These are phyloP conservation scores for Musa acuminata DNA, from an alignment of 176 grass and related monocot genomes.

Conservation along the genomic window DNA sequence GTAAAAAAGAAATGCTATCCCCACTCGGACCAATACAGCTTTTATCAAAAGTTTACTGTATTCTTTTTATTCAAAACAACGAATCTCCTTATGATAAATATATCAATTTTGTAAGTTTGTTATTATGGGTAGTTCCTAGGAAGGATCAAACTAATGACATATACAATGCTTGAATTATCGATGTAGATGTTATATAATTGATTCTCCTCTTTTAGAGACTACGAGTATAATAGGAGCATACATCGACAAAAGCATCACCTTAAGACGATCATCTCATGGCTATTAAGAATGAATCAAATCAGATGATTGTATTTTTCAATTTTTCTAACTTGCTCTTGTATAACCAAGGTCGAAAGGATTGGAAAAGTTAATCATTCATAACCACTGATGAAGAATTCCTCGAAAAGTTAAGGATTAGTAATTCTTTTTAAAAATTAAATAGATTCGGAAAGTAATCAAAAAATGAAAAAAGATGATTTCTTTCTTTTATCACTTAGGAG, in stretches of 20 bases:
- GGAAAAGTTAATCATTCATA: too few relatives aligned
- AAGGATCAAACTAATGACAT: neutral
- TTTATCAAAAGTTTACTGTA: neutral
- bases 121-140: neutral
- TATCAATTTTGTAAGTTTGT: neutral
- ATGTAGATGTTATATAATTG: too few relatives aligned
- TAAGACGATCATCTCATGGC: neutral
- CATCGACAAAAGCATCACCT: neutral
- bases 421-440: too few relatives aligned
- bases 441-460: too few relatives aligned
- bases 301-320: neutral
- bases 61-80: neutral
- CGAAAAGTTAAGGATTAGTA: too few relatives aligned
- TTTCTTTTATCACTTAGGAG: slow-evolving; percentile 8
- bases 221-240: too few relatives aligned
- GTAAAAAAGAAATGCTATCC: neutral
- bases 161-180: neutral
- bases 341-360: too few relatives aligned
- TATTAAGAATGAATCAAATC: neutral
- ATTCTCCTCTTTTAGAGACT: too few relatives aligned
- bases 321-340: neutral
- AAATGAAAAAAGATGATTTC: neutral
- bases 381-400: too few relatives aligned
- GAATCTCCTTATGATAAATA: neutral
- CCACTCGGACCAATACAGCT: neutral